phyloP scores from a whole-genome alignment of 768 basidiomycete species.

The Serendipita sp. region DNA sequence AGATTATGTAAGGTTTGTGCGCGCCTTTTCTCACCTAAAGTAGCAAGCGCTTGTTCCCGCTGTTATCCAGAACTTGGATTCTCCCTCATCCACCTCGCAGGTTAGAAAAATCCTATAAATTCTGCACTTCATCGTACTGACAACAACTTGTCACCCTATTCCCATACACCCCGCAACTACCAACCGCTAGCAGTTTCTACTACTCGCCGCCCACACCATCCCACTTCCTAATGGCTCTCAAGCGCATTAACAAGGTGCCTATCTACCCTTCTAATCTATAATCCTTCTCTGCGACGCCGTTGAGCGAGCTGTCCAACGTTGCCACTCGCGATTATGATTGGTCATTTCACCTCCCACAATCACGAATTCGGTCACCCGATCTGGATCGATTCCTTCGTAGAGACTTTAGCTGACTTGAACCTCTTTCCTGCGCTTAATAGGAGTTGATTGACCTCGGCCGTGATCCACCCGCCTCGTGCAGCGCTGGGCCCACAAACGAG shows the following conservation, averaged over 20 bases:
- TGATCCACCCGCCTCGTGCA: constrained; percentile 98
- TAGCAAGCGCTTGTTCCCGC: too few relatives aligned
- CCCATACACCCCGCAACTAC: background rate
- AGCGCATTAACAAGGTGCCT: constrained; percentile 97
- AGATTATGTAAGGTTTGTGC: too few relatives aligned
- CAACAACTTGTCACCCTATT: background rate
- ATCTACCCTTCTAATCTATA: background rate
- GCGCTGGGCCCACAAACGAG: constrained; percentile 92
- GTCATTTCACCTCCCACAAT: background rate
- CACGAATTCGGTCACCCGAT: constrained; percentile 4
- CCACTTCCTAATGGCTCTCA: constrained; percentile 60
- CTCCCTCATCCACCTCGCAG: constrained; percentile 3
- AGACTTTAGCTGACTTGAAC: background rate
- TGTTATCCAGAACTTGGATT: background rate
- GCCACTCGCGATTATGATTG: constrained; percentile 5
- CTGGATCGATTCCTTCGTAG: background rate
- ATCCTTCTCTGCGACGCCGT: constrained; percentile 8
- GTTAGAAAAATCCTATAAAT: background rate
- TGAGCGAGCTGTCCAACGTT: background rate
- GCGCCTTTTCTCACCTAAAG: too few relatives aligned
- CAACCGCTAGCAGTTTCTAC: background rate
- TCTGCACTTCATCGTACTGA: background rate
- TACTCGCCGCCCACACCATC: too few relatives aligned
- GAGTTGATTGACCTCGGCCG: constrained; percentile 98
- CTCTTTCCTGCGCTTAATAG: constrained; percentile 28